Conservation (phyloP, 768 basidiomycete genomes). For the Pilatotrama ljubarskyi region DNA sequence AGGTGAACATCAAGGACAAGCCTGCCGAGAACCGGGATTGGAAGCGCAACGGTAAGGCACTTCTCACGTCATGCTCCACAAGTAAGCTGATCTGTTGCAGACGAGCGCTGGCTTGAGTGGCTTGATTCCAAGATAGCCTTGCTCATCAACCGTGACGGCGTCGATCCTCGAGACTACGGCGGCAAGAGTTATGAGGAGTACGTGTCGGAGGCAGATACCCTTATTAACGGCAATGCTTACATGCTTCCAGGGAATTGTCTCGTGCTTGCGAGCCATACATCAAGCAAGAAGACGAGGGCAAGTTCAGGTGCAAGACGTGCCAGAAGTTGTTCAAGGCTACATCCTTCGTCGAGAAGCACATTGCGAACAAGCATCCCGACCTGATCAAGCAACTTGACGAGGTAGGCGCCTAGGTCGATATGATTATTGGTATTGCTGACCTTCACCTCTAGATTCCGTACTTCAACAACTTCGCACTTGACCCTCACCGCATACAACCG, state of each 20-base stretch:
- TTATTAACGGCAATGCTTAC: constrained; percentile 8
- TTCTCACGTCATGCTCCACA: constrained; percentile 10
- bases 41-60: constrained; percentile 66
- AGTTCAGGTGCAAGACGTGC: constrained; percentile 95
- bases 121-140: constrained; percentile 85
- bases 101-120: constrained; percentile 88
- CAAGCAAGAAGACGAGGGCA: constrained; percentile 96
- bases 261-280: constrained; percentile 78
- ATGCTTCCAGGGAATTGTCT: constrained; percentile 65
- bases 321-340: constrained; percentile 97
- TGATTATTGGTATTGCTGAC: neutral
- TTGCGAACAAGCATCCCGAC: constrained; percentile 91
- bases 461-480: constrained; percentile 95
- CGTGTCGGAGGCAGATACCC: constrained; percentile 34
- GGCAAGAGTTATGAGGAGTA: constrained; percentile 91
- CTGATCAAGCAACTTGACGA: constrained; percentile 82
- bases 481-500: constrained; percentile 90
- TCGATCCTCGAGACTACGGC: constrained; percentile 87
- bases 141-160: constrained; percentile 71
- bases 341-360: constrained; percentile 96
- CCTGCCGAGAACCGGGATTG: constrained; percentile 45
- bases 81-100: constrained; percentile 39
- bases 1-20: constrained; percentile 33
- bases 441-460: constrained; percentile 64
- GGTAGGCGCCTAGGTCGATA: constrained; percentile 45